These are phyloP conservation scores for Wickerhamomyces chaumierensis DNA, from an alignment of 805 yeast species.

Conservation along the genomic window DNA sequence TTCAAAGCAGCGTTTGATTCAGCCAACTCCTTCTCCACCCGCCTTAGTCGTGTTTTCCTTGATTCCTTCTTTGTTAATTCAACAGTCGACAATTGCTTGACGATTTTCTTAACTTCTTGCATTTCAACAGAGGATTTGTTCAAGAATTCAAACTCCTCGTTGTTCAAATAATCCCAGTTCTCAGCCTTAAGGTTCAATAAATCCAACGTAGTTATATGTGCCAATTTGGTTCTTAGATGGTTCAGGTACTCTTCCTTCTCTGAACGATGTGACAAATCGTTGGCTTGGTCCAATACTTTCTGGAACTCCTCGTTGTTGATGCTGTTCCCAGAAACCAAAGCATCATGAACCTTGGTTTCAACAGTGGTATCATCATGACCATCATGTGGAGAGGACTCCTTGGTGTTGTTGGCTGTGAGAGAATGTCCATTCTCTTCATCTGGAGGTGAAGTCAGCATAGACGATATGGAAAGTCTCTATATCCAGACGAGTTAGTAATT, in stretches of 20 bases:
- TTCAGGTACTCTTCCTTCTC: slow-evolving; percentile 16
- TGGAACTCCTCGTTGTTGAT: slow-evolving; percentile 8
- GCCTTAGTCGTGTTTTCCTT: slow-evolving; percentile 4
- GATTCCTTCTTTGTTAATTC: slow-evolving; percentile 15
- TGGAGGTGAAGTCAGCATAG: slow-evolving; percentile 13
- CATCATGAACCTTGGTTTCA: neutral
- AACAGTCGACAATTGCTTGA: slow-evolving; percentile 17
- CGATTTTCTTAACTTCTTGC: slow-evolving; percentile 16
- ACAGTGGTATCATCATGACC: neutral
- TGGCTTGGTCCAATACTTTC: slow-evolving; percentile 11
- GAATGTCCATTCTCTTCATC: neutral
- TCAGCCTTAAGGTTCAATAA: slow-evolving; percentile 14
- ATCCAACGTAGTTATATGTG: slow-evolving; percentile 19
- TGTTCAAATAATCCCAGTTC: slow-evolving; percentile 17
- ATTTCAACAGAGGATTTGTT: slow-evolving; percentile 16
- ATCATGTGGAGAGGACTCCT: too few relatives aligned
- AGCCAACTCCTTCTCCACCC: neutral
- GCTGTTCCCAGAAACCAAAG: slow-evolving; percentile 1
- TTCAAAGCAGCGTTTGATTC: neutral
- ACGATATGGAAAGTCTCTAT: slow-evolving; percentile 13
- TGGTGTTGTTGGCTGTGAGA: too few relatives aligned
- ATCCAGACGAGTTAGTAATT: neutral
- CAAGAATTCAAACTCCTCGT: slow-evolving; percentile 17
- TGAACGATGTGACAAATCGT: slow-evolving; percentile 10
- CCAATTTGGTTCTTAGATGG: slow-evolving; percentile 13